Evolutionary conservation across 345 rosid species (phyloP).

Genomic region (Pugionium dolabratum): DNA sequence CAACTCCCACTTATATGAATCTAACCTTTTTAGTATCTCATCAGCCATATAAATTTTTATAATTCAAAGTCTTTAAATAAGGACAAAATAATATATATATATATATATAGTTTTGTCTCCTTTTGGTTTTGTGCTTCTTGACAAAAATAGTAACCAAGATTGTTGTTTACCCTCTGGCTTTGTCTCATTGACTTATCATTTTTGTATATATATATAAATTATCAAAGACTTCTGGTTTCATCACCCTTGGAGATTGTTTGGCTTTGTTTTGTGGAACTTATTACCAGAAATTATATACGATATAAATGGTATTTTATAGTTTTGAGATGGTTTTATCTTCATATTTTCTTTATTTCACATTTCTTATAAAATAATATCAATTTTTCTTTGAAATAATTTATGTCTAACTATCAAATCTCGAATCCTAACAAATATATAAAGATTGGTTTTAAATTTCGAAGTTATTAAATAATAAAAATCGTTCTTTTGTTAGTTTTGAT

Average conservation of each 20-base stretch:
- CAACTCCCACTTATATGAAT: conserved; percentile 71
- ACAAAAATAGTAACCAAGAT: conserved; percentile 21
- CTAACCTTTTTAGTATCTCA: conserved; percentile 42
- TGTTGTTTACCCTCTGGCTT: not conserved
- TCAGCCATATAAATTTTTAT: conserved; percentile 36
- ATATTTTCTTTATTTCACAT: too few relatives aligned
- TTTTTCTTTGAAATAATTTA: too few relatives aligned
- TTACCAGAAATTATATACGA: not conserved
- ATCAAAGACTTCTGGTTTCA: too few relatives aligned
- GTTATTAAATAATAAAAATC: too few relatives aligned
- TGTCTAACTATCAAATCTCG: too few relatives aligned
- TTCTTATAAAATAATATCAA: too few relatives aligned
- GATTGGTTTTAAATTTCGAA: too few relatives aligned
- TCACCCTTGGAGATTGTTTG: not conserved
- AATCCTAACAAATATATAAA: too few relatives aligned
- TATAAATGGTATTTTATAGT: not conserved
- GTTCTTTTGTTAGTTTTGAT: too few relatives aligned
- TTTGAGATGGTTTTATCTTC: not conserved
- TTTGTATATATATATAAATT: too few relatives aligned
- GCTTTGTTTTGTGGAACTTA: not conserved
- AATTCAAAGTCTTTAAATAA: conserved; percentile 28
- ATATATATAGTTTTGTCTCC: conserved; percentile 24
- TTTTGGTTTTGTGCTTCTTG: conserved; percentile 21
- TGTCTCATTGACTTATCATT: too few relatives aligned
- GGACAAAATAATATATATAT: conserved; percentile 12